Percentiles rank a stretch among this genome's conserved stretches.
Conservation (phyloP, 2,329 filamentous ascomycete species). For the Neofusicoccum parvum region DNA sequence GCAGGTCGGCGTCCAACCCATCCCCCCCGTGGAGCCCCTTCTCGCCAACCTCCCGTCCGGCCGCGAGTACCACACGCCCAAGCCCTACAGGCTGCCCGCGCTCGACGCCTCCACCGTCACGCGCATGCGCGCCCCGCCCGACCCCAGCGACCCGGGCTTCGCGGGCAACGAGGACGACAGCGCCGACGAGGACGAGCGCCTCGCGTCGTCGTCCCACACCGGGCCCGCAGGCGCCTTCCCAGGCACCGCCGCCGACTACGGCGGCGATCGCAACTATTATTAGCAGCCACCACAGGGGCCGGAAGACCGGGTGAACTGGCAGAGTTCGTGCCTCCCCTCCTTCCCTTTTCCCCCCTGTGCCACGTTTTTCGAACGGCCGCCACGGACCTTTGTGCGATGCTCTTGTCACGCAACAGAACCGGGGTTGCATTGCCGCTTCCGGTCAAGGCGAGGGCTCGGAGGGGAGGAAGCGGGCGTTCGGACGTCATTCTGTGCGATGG, state of each 20-base stretch:
- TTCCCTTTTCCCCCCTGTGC: too few species aligned
- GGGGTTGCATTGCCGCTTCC: too few species aligned
- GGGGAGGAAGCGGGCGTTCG: too few species aligned
- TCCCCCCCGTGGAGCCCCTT: slow-evolving; percentile 72
- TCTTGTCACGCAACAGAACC: too few species aligned
- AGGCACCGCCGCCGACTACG: slow-evolving; percentile 36
- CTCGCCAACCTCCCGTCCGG: slow-evolving; percentile 83
- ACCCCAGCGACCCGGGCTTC: slow-evolving; percentile 47
- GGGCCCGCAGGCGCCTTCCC: slow-evolving; percentile 40
- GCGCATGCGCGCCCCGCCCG: slow-evolving; percentile 59
- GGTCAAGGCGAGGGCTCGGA: too few species aligned
- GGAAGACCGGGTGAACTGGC: too few species aligned
- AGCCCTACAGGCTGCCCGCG: slow-evolving; percentile 65
- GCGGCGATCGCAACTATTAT: slow-evolving; percentile 21
- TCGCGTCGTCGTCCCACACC: not conserved
- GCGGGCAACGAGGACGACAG: slow-evolving; percentile 36
- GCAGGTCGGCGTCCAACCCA: slow-evolving; percentile 76
- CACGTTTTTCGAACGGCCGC: too few species aligned
- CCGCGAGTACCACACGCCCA: slow-evolving; percentile 77
- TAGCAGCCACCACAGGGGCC: not conserved
- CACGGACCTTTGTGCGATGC: too few species aligned
- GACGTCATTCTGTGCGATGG: too few species aligned
- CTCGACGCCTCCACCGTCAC: slow-evolving; percentile 66
- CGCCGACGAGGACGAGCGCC: slow-evolving; percentile 38
- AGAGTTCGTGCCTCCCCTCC: too few species aligned